Evolutionary conservation across 345 rosid genomes (phyloP), one percentile per base, ranked within the genome.

Genomic region (Pugionium cornutum): DNA sequence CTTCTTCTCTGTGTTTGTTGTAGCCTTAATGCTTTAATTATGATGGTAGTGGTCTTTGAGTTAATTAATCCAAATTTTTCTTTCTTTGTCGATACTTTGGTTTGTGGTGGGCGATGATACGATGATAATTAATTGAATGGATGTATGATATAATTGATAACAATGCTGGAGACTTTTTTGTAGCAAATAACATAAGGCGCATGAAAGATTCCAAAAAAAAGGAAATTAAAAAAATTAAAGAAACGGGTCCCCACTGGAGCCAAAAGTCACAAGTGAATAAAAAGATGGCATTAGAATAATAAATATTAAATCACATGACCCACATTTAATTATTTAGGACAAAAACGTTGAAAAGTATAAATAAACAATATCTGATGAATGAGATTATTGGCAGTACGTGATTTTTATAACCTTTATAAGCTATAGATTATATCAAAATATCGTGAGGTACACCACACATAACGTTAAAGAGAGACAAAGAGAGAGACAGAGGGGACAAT

Each of bases 261-360:
- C 65, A 31, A 64, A 63, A 64, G 69, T 71, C 63, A 4, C 27
- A 32, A 56, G 75, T 18, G 30, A 46, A 60, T 7, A 52, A 41
- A 64, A 57, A 48, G 8, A 31, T 55, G 62, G 58, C 47, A 59
- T 64, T 42, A 49, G 32, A 48, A 64, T 63, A 61, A 53, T 45
- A 53, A 45, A 63, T 48, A 10, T 54, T 46, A 11, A 7, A 55
- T 48, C 75, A 70, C 69, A 70, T 70, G 75, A 63, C 64, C 67
- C 44, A 5, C 69, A 55, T 39, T 70, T 51, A 63, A 63, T 63
- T 39, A 40, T 55, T 2, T 9, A 46, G 45, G 69, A 63, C 64
- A 63, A 63, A 53, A 62, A 46, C 50, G 49, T 54, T 37, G 3
- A 4, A 53, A 39, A 31, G 6, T 37, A 39, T 10, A 3, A 41